These are phyloP conservation scores for Hibiscus trionum DNA, from an alignment of 345 rosid species.

Conservation along the genomic window DNA sequence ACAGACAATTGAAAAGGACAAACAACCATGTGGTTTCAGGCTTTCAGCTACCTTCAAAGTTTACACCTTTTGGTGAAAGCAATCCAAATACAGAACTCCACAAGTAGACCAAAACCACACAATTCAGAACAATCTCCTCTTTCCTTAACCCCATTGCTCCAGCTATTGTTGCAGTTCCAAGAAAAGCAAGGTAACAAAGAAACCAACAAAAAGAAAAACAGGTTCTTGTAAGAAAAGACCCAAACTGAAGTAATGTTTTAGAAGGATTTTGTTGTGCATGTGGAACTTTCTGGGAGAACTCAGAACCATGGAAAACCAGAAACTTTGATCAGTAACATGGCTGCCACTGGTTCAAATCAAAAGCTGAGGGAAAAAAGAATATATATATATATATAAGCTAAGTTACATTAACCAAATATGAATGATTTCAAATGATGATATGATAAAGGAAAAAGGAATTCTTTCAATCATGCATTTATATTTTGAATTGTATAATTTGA, in stretches of 20 bases:
- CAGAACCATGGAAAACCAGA: slow-evolving; percentile 23
- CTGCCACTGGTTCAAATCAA: slow-evolving; percentile 40
- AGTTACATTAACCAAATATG: slow-evolving; percentile 29
- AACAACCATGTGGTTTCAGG: not conserved
- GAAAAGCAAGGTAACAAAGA: too few relatives aligned
- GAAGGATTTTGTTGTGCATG: slow-evolving; percentile 12
- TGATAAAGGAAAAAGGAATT: slow-evolving; percentile 20
- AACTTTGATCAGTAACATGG: slow-evolving; percentile 28
- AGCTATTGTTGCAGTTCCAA: slow-evolving; percentile 6
- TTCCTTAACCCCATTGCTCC: slow-evolving; percentile 30
- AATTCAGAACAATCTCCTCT: slow-evolving; percentile 21
- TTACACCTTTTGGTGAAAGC: slow-evolving; percentile 74
- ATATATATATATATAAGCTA: slow-evolving; percentile 17
- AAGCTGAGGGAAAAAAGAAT: slow-evolving; percentile 18
- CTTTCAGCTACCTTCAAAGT: slow-evolving; percentile 62
- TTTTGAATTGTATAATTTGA: slow-evolving; percentile 16
- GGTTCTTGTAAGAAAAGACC: slow-evolving; percentile 15
- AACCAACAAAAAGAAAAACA: slow-evolving; percentile 1
- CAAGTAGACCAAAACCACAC: slow-evolving; percentile 27
- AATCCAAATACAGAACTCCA: slow-evolving; percentile 43
- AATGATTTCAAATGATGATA: slow-evolving; percentile 22
- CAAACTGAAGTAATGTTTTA: slow-evolving; percentile 7
- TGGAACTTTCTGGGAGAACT: slow-evolving; percentile 15
- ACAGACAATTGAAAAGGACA: not conserved
- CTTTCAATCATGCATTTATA: slow-evolving; percentile 34